Evolutionary conservation across 2,329 filamentous ascomycete genomes (phyloP).

Genomic region (Akanthomyces dipterigenus): DNA sequence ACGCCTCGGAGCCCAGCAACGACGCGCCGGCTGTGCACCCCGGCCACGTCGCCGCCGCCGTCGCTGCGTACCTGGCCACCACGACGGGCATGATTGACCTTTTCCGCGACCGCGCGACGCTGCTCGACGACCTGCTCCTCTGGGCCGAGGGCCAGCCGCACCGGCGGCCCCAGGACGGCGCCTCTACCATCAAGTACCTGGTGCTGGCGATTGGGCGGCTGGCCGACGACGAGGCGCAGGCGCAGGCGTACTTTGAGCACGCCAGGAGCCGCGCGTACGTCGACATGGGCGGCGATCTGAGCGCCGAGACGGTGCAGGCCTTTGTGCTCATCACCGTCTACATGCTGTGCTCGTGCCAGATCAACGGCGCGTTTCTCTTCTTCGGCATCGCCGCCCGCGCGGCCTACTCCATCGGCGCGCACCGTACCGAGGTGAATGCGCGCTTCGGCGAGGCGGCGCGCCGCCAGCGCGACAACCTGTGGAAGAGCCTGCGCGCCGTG

Average conservation of each 20-base stretch:
- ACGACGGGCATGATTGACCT: constrained; percentile 43
- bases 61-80: constrained; percentile 31
- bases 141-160: constrained; percentile 32
- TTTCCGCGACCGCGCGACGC: constrained; percentile 32
- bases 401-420: constrained; percentile 46
- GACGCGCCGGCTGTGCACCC: constrained; percentile 22
- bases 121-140: constrained; percentile 33
- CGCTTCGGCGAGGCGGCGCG: constrained; percentile 40
- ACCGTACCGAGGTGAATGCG: constrained; percentile 47
- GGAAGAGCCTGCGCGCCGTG: constrained; percentile 46
- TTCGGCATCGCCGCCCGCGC: constrained; percentile 47
- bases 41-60: constrained; percentile 22
- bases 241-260: constrained; percentile 43
- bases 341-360: constrained; percentile 48
- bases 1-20: background rate
- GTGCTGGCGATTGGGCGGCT: constrained; percentile 45
- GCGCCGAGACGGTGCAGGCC: constrained; percentile 42
- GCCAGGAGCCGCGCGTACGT: constrained; percentile 39
- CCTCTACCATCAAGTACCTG: constrained; percentile 40
- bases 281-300: constrained; percentile 39
- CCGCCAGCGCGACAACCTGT: constrained; percentile 41
- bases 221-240: constrained; percentile 31
- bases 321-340: constrained; percentile 46
- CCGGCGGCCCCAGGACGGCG: constrained; percentile 28
- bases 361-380: constrained; percentile 48